Base-by-base conservation (phyloP, 129 eudicot species). In the Glebionis coronaria region DNA sequence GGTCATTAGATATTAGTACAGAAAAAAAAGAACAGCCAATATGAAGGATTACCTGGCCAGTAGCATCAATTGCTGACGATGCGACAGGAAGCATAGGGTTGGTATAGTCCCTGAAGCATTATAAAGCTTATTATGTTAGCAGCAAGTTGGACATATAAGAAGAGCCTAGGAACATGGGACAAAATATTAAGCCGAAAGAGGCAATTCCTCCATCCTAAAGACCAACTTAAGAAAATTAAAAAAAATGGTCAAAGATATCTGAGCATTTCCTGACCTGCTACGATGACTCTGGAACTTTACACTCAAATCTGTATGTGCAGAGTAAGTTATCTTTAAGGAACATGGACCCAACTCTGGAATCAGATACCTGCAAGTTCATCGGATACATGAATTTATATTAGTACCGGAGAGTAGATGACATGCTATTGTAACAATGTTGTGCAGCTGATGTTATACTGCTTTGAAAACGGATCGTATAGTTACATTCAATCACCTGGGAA, bases 281-380 rank as follows among this genome's bases (percentile, higher is more conserved):
- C 98, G 95, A 58, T 93, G 98, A 70, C 87, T 80, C 82, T 93
- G 98, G 67, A 93, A 93, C 68, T 93, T 93, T 12, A 93, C 97
- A 67, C 90, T 93, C 83, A 93, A 72, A 81, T 93, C 98, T 59
- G 97, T 86, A 75, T 93, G 98, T 14, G 97, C 98, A 67, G 98
- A 93, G 74, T 88, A 93, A 13, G 98, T 88, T 35, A 93, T 93
- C 69, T 70, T 81, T 4, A 93, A 90, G 27, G 84, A 69, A 76
- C 97, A 93, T 49, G 97, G 95, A 15, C 95, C 87, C 51, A 93
- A 73, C 66, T 93, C 97, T 9, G 98, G 98, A 73, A 93, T 84
- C 77, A 93, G 75, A 78, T 93, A 93, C n/a, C 98, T 93, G 69
- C 25, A 76, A 46, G 23, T 1, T 16, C 42, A 55, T 10, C 42